A percentile compares a stretch with the other conserved stretches of the same genome.
Conservation (phyloP, 2,329 filamentous ascomycete species). For the Incumbomyces lentus region DNA sequence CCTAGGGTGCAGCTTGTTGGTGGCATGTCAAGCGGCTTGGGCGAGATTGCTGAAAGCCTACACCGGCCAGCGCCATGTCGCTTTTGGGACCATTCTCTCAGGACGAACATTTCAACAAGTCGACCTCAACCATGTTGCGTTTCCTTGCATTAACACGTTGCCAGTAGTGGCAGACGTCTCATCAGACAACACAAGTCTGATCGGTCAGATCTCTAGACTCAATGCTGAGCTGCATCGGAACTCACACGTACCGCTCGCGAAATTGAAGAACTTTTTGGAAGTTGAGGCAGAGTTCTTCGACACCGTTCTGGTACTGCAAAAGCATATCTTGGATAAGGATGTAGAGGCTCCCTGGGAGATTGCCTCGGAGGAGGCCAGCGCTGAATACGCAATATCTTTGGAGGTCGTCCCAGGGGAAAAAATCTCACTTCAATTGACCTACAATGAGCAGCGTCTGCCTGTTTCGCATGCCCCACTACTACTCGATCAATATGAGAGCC, state of each 20-base stretch:
- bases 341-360: conserved; percentile 46
- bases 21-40: conserved; percentile 69
- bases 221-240: conserved; percentile 57
- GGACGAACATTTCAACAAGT: conserved; percentile 53
- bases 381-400: conserved; percentile 62
- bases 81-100: conserved; percentile 72
- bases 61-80: conserved; percentile 60
- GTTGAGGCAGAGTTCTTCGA: conserved; percentile 64
- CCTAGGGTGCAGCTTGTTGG: conserved; percentile 62
- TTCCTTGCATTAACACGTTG: conserved; percentile 75
- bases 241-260: conserved; percentile 60
- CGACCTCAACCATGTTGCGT: conserved; percentile 46
- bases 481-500: conserved; percentile 59
- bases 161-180: conserved; percentile 55
- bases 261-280: conserved; percentile 62
- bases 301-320: conserved; percentile 76
- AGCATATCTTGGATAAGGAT: conserved; percentile 27
- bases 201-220: conserved; percentile 54
- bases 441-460: conserved; percentile 55
- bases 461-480: conserved; percentile 56
- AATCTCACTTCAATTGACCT: conserved; percentile 57
- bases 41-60: conserved; percentile 64
- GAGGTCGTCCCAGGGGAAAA: conserved; percentile 47
- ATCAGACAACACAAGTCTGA: conserved; percentile 45
- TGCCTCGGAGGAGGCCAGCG: conserved; percentile 49